A percentile compares a stretch with the other conserved stretches of the same genome.
phyloP scores from a whole-genome alignment of 192 early-diverging fungal species.

The Gryganskiella cystojenkinii region DNA sequence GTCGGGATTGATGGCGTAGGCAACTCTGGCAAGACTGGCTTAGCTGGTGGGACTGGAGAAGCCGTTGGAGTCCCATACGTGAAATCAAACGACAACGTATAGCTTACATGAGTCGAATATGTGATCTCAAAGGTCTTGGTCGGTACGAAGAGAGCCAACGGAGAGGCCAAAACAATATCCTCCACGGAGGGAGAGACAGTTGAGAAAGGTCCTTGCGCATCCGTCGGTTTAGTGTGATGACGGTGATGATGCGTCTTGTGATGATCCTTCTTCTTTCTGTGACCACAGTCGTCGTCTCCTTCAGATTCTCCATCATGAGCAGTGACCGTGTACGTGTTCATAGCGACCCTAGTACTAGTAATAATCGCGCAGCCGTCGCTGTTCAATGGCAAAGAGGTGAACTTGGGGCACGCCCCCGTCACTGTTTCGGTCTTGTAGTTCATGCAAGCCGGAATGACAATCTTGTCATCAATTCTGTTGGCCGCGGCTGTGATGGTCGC shows the following conservation, averaged over 20 bases:
- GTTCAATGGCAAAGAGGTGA: not conserved
- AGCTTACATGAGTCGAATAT: not conserved
- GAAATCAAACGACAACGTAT: conserved; percentile 19
- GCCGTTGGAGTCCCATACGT: conserved; percentile 1
- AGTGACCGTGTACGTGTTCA: conserved; percentile 1
- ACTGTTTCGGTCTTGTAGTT: conserved; percentile 1
- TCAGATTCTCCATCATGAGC: not conserved
- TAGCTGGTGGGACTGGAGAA: not conserved
- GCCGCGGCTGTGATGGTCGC: not conserved
- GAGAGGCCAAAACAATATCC: not conserved
- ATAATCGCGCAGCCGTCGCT: conserved; percentile 18
- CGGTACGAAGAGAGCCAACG: not conserved
- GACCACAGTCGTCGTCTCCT: not conserved
- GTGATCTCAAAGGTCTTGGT: not conserved
- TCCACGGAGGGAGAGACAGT: not conserved
- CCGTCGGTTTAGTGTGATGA: too few relatives aligned
- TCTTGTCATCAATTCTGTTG: not conserved
- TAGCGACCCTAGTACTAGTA: conserved; percentile 6
- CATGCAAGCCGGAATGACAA: not conserved
- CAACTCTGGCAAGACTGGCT: conserved; percentile 1
- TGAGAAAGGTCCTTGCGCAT: too few relatives aligned
- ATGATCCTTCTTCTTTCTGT: not conserved
- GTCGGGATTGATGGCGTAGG: not conserved
- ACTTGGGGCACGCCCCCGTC: conserved; percentile 16
- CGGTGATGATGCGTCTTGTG: not conserved